phyloP scores from a whole-genome alignment of 192 early-diverging fungal genomes.

The Funneliformis geosporum region DNA sequence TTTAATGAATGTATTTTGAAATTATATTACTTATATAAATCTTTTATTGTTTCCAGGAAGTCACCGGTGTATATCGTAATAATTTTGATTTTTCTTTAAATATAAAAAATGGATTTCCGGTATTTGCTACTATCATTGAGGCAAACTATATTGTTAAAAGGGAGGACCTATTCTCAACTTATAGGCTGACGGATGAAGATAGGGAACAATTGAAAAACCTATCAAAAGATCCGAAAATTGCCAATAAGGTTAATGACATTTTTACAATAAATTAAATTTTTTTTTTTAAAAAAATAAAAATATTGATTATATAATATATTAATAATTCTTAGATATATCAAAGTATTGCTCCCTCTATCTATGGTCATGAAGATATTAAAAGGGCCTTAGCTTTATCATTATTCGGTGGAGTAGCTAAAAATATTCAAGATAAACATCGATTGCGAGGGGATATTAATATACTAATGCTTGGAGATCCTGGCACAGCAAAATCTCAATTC shows the following conservation, averaged over 20 bases:
- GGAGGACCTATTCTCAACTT: slow-evolving; percentile 85
- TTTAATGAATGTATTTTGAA: not conserved
- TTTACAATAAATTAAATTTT: not conserved
- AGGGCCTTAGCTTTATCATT: slow-evolving; percentile 88
- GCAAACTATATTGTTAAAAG: slow-evolving; percentile 93
- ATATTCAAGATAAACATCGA: slow-evolving; percentile 91
- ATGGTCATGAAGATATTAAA: slow-evolving; percentile 97
- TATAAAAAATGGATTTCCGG: slow-evolving; percentile 93
- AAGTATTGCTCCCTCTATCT: slow-evolving; percentile 98
- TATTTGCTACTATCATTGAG: slow-evolving; percentile 94
- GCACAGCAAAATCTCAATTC: slow-evolving; percentile 87
- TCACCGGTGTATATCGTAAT: slow-evolving; percentile 95
- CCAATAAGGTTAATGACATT: slow-evolving; percentile 61
- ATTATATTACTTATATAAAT: not conserved
- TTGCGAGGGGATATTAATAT: slow-evolving; percentile 98
- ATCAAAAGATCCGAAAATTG: slow-evolving; percentile 76
- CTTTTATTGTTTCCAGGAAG: slow-evolving; percentile 46
- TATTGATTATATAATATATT: not conserved
- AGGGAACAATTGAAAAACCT: slow-evolving; percentile 72
- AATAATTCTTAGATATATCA: slow-evolving; percentile 69
- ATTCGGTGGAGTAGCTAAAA: slow-evolving; percentile 96
- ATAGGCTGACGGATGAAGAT: slow-evolving; percentile 91
- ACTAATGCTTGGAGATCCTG: slow-evolving; percentile 87
- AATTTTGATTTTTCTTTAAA: slow-evolving; percentile 90
- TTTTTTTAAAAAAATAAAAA: not conserved